Evolutionary conservation across 2,329 filamentous ascomycete species (phyloP).

Genomic region (Colletotrichum higginsianum): DNA sequence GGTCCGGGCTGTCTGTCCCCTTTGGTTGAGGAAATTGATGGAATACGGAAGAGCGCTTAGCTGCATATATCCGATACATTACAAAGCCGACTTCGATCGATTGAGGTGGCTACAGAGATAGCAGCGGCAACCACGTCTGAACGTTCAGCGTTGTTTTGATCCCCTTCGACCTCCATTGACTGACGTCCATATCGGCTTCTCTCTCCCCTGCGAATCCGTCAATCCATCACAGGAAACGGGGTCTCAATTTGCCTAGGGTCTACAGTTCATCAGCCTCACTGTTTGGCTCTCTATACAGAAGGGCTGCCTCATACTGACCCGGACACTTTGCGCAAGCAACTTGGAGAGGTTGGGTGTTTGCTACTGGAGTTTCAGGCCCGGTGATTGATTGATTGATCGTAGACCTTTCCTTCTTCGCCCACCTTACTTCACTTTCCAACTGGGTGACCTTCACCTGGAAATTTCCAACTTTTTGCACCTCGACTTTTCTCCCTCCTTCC

Average conservation of each 20-base stretch:
- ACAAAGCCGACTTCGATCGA: conserved; percentile 2
- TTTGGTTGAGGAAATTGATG: not conserved
- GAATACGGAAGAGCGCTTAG: not conserved
- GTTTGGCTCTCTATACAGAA: conserved; percentile 18
- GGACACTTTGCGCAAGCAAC: conserved; percentile 32
- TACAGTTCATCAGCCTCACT: conserved; percentile 15
- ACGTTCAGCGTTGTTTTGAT: conserved; percentile 37
- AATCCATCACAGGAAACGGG: conserved; percentile 19
- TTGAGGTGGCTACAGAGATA: conserved; percentile 5
- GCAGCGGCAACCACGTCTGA: conserved; percentile 28
- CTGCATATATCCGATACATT: conserved; percentile 16
- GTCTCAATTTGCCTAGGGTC: not conserved
- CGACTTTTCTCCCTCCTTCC: not conserved
- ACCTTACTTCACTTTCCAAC: not conserved
- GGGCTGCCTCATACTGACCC: conserved; percentile 26
- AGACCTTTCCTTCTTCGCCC: conserved; percentile 24
- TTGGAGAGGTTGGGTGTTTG: conserved; percentile 30
- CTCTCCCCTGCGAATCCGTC: conserved; percentile 9
- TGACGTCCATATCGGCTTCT: conserved; percentile 15
- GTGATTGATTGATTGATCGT: conserved; percentile 38
- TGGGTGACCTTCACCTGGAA: conserved; percentile 14
- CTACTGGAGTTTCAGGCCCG: conserved; percentile 30
- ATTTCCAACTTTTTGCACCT: conserved; percentile 7
- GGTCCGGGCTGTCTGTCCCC: not conserved
- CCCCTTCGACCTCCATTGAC: conserved; percentile 12